These are phyloP conservation scores for Fusarium redolens DNA, from an alignment of 2,329 filamentous ascomycete genomes.

Conservation along the genomic window DNA sequence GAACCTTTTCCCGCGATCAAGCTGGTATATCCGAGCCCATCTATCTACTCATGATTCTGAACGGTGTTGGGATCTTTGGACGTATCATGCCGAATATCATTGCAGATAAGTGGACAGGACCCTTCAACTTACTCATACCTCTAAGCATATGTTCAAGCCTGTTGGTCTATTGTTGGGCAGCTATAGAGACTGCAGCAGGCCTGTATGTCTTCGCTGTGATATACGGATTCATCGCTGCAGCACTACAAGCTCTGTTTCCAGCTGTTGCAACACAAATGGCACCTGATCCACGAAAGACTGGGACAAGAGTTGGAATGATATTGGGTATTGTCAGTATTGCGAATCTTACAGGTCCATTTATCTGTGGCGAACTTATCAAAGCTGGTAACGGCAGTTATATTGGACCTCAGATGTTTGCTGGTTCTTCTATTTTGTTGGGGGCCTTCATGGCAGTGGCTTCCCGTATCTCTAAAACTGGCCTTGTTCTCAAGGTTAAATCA, in stretches of 20 bases:
- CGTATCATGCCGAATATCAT: slow-evolving; percentile 60
- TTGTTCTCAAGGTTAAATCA: slow-evolving; percentile 17
- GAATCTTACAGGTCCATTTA: slow-evolving; percentile 46
- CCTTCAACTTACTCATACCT: slow-evolving; percentile 63
- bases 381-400: slow-evolving; percentile 28
- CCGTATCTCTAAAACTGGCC: slow-evolving; percentile 31
- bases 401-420: slow-evolving; percentile 43
- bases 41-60: slow-evolving; percentile 58
- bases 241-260: slow-evolving; percentile 63
- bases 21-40: slow-evolving; percentile 37
- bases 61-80: slow-evolving; percentile 62
- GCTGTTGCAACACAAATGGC: slow-evolving; percentile 58
- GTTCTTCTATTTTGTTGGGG: slow-evolving; percentile 36
- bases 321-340: slow-evolving; percentile 47
- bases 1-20: slow-evolving; percentile 58
- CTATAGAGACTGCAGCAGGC: slow-evolving; percentile 37
- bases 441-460: slow-evolving; percentile 33
- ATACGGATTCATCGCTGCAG: slow-evolving; percentile 63
- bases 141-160: slow-evolving; percentile 38
- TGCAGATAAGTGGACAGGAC: slow-evolving; percentile 61
- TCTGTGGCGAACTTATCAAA: slow-evolving; percentile 42
- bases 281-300: slow-evolving; percentile 47
- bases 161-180: slow-evolving; percentile 48
- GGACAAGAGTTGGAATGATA: slow-evolving; percentile 52
- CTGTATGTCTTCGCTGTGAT: slow-evolving; percentile 49